Evolutionary conservation across 495 filamentous ascomycete species (phyloP), one percentile per base, ranked within the genome.

Genomic region (Penicillium herquei): DNA sequence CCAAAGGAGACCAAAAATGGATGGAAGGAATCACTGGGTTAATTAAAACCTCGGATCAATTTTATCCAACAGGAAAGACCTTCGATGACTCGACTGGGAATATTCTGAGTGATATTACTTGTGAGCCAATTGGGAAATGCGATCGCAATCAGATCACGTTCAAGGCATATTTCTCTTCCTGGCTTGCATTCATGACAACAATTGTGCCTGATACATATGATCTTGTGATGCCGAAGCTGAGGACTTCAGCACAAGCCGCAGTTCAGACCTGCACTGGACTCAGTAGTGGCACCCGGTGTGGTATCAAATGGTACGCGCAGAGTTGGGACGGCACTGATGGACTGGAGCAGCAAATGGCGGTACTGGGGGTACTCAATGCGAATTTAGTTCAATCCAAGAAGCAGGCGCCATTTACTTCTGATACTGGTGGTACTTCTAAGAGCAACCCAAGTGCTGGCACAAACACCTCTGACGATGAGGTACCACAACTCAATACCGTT

Each of bases 91-190:
- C 78, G 49, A 69, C 62, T n/a, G 65, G 68, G 12, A 75, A 79
- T 48, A 69, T 89, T 64, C 79, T 90, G 65, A 71, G 74, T 32
- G 90, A 92, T 66, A 80, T 84, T 34, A 81, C 85, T 42, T 93
- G 89, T 75, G 90, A 95, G 62, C 65, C 74, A 0, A 68, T 70
- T 31, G 76, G 71, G 47, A 83, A 79, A 48, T 95, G 90, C 70
- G 80, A 89, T 66, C 76, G 76, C 44, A 90, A 93, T 63, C 83
- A 89, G 67, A 77, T 77, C 50, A 82, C 78, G 41, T 92, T 91
- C 78, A 93, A 92, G 70, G 87, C 87, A 8, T 87, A 89, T 61
- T 73, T 91, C 14, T 71, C 84, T 37, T 84, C 84, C 7, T 91
- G 86, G 87, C 74, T 93, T 65, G 82, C 84, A 2, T 80, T 80